A percentile compares a stretch with the other conserved stretches of the same genome.
These are phyloP conservation scores for Pezicula neosporulosa DNA, from an alignment of 2,329 filamentous ascomycete genomes.

Conservation along the genomic window DNA sequence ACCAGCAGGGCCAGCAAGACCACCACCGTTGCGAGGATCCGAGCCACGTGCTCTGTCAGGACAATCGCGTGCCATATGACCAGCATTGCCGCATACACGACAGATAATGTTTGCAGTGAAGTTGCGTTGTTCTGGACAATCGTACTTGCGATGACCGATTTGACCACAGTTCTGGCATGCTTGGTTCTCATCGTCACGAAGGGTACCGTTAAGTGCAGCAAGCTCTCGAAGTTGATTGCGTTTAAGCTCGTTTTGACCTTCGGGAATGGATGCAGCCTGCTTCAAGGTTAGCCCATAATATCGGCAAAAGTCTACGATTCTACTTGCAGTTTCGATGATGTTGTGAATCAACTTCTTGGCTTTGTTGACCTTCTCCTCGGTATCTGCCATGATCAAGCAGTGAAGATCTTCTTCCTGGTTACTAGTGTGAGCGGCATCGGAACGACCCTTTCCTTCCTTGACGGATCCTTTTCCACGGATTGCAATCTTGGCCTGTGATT, in stretches of 20 bases:
- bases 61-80: constrained; percentile 98
- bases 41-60: constrained; percentile 82
- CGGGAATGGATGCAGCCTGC: constrained; percentile 94
- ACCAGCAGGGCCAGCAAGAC: constrained; percentile 36
- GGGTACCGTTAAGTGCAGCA: constrained; percentile 95
- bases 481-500: constrained; percentile 97
- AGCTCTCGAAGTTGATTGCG: constrained; percentile 97
- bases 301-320: background rate
- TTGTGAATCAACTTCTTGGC: constrained; percentile 98
- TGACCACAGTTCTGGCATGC: constrained; percentile 99
- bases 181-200: constrained; percentile 98
- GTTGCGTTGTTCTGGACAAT: constrained; percentile 96
- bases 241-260: constrained; percentile 98
- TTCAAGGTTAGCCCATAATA: constrained; percentile 26
- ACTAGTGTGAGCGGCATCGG: constrained; percentile 97
- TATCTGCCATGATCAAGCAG: constrained; percentile 99
- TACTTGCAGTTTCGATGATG: constrained; percentile 91
- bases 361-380: constrained; percentile 99
- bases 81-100: constrained; percentile 94
- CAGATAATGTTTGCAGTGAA: constrained; percentile 99
- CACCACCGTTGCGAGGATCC: constrained; percentile 83
- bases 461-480: constrained; percentile 99
- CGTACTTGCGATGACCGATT: constrained; percentile 98
- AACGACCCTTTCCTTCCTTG: constrained; percentile 98
- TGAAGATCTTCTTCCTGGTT: constrained; percentile 99